Conservation (phyloP, 148 eudicot genomes). For the Persicaria tinctoria region DNA sequence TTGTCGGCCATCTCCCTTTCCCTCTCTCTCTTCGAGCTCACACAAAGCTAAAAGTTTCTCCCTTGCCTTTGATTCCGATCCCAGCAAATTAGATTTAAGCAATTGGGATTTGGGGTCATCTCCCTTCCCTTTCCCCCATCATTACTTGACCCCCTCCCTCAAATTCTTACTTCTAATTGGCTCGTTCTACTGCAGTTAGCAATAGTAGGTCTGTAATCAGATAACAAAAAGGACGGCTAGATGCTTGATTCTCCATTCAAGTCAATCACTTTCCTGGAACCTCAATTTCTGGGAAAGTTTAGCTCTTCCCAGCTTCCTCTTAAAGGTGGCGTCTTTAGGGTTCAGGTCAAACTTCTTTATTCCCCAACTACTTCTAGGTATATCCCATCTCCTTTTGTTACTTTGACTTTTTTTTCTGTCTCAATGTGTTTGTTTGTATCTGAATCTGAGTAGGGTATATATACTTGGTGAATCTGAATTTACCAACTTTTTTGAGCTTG, state of each 20-base stretch:
- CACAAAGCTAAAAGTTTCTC: neutral
- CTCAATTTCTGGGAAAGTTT: neutral
- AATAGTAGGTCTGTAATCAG: neutral
- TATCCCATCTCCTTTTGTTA: neutral
- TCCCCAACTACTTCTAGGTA: constrained; percentile 1
- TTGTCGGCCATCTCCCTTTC: neutral
- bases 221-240: neutral
- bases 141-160: neutral
- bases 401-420: constrained; percentile 6
- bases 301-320: constrained; percentile 5
- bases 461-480: neutral
- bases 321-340: neutral
- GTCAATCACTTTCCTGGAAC: neutral
- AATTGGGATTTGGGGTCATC: neutral
- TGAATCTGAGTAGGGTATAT: neutral
- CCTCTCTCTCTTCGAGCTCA: neutral
- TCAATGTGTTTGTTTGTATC: neutral
- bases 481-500: neutral
- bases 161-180: neutral
- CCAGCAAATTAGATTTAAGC: neutral
- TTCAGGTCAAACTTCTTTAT: constrained; percentile 1
- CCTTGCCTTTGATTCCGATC: neutral
- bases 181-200: neutral
- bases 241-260: neutral
- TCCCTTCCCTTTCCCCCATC: no score